phyloP scores from a whole-genome alignment of 495 filamentous ascomycete genomes.

The Hypoxylon crocopeplum region DNA sequence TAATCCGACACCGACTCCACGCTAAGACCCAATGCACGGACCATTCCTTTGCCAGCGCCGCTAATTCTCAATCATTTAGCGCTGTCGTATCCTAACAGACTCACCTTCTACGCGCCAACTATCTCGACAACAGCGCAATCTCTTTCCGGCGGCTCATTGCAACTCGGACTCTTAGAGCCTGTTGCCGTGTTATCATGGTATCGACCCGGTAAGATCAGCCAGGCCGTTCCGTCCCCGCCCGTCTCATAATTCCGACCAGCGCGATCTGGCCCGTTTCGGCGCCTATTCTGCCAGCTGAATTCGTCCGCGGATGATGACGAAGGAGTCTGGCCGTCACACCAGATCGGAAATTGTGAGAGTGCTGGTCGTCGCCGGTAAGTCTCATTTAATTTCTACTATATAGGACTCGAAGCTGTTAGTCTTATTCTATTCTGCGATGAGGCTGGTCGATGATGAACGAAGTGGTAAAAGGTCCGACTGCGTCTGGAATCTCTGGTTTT shows the following conservation, averaged over 20 bases:
- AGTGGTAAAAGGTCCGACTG: conserved; percentile 71
- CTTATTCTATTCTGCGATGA: not conserved
- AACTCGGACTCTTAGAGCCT: not conserved
- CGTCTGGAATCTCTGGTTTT: conserved; percentile 49
- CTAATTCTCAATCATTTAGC: conserved; percentile 19
- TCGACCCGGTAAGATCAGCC: not conserved
- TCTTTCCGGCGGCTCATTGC: not conserved
- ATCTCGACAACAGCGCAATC: not conserved
- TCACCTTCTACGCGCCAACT: conserved; percentile 21
- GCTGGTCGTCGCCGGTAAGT: conserved; percentile 11
- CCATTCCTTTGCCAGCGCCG: conserved; percentile 7
- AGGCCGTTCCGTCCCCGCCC: not conserved
- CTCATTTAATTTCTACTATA: conserved; percentile 1
- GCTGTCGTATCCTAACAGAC: conserved; percentile 14
- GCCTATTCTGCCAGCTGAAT: too few species aligned
- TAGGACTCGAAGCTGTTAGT: not conserved
- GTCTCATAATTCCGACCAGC: conserved; percentile 12
- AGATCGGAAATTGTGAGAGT: conserved; percentile 7
- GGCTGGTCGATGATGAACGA: conserved; percentile 61
- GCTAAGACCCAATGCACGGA: conserved; percentile 12
- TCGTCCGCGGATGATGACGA: conserved; percentile 26
- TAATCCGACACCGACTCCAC: conserved; percentile 23
- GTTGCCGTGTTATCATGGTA: conserved; percentile 3
- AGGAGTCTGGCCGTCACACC: conserved; percentile 2
- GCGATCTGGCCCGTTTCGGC: conserved; percentile 16